A percentile compares a stretch with the other conserved stretches of the same genome.
Conservation (phyloP, 2,329 filamentous ascomycete genomes). For the Sporothrix globosa region DNA sequence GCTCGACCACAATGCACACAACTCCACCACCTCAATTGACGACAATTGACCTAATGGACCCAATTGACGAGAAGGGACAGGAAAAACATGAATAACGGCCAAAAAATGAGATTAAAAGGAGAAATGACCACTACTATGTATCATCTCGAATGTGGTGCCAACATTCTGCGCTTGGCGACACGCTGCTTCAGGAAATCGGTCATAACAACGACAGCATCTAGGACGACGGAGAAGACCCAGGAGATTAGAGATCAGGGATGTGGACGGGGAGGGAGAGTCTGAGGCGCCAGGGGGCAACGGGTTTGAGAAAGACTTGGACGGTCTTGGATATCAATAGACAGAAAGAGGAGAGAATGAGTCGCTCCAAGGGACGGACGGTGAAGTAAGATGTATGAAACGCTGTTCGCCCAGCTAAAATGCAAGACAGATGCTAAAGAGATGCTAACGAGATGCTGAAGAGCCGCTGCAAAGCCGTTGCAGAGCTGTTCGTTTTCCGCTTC, state of each 20-base stretch:
- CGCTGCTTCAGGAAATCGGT: conserved; percentile 9
- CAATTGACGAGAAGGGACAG: background rate
- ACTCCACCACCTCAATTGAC: no score
- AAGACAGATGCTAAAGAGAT: background rate
- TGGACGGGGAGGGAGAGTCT: background rate
- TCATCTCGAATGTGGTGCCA: background rate
- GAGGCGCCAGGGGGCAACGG: background rate
- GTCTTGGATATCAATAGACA: background rate
- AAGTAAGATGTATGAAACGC: background rate
- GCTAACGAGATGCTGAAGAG: background rate
- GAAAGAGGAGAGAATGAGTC: background rate
- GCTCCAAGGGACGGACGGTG: background rate
- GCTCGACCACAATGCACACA: background rate
- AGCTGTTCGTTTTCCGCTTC: background rate
- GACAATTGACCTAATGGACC: background rate
- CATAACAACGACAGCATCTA: background rate
- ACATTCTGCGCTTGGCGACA: background rate
- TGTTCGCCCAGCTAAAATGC: conserved; percentile 20
- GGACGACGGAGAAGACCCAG: background rate
- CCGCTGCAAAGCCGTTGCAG: background rate
- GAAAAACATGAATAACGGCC: background rate
- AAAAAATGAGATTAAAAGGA: background rate
- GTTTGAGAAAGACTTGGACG: background rate
- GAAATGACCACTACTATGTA: background rate
- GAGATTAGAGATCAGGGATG: background rate